Conservation (phyloP, 75 land plant genomes). For the Selaginella tamariscina region DNA sequence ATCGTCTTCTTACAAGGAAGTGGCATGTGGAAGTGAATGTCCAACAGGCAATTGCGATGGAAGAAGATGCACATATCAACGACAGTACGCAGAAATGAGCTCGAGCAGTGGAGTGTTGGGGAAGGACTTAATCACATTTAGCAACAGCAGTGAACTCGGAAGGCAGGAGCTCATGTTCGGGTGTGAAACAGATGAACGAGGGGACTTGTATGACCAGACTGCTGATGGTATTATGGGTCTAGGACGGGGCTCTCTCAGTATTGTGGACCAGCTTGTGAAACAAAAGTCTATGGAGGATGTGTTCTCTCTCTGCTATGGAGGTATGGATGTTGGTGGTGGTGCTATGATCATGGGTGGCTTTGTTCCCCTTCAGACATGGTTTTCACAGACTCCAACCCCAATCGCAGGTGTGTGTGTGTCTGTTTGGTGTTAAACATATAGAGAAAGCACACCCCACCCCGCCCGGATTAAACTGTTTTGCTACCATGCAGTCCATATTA, state of each 20-base stretch:
- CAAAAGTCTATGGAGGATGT: conserved; percentile 58
- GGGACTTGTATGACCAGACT: conserved; percentile 76
- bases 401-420: conserved; percentile 53
- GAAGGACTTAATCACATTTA: conserved; percentile 70
- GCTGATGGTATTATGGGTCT: conserved; percentile 99
- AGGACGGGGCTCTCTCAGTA: conserved; percentile 81
- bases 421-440: neutral
- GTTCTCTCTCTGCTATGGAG: conserved; percentile 96
- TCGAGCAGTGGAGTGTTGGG: conserved; percentile 86
- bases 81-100: conserved; percentile 94
- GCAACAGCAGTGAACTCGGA: conserved; percentile 46
- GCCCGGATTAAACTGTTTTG: neutral
- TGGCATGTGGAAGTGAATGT: conserved; percentile 62
- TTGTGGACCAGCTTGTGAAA: conserved; percentile 90
- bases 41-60: conserved; percentile 35
- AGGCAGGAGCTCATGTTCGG: conserved; percentile 82
- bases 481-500: conserved; percentile 72
- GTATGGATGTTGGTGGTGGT: conserved; percentile 91
- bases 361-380: conserved; percentile 62
- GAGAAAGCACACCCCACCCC: neutral
- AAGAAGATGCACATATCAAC: conserved; percentile 55
- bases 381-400: conserved; percentile 68
- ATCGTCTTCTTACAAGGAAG: conserved; percentile 62
- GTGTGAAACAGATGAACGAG: conserved; percentile 87
- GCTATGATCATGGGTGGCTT: conserved; percentile 90